Evolutionary conservation across 2,329 filamentous ascomycete species (phyloP), one percentile per base, ranked within the genome.

Genomic region (Diaporthe eres): DNA sequence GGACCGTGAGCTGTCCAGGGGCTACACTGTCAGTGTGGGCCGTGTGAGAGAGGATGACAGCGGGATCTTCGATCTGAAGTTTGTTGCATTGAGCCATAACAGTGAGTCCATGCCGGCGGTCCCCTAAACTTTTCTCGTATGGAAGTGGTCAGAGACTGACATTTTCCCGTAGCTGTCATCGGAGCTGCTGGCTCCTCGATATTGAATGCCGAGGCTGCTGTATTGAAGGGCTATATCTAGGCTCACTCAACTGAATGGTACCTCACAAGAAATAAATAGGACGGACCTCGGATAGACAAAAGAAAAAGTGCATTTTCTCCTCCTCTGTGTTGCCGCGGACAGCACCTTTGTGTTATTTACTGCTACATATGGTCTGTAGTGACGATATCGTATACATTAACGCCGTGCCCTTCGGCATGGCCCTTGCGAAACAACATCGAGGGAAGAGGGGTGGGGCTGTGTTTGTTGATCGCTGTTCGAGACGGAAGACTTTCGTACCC

Each of bases 101-200:
- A 92, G 89, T 91, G 82, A 85, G 89, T 87, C 15, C 70, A 28
- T 28, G 25, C 34, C n/a, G 34, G 17, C n/a, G 7, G 2, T 19
- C 37, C 44, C 44, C 51, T 70, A 3, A 57, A 17, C 44, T 31
- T 19, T 28, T 39, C 37, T 31, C 28, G 12, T 13, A 31, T 42
- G 12, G 22, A 44, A 51, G 44, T 73, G 76, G 61, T 72, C 42
- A 34, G 37, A 47, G 19, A 71, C 81, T 83, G 72, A 81, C 74
- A 15, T 70, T 15, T 58, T 7, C 12, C 15, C 9, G 25, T 31
- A 92, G 92, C 96, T 77, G 94, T 99, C 74, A 96, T 99, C 83
- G 96, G 96, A 79, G 97, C 97, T 44, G 96, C 96, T n/a, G 97
- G 97, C 15, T 97, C 95, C 2, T 98, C 95, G 44, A 98, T 98